Conservation (phyloP, 768 basidiomycete species). For the Agrocybe praecox region DNA sequence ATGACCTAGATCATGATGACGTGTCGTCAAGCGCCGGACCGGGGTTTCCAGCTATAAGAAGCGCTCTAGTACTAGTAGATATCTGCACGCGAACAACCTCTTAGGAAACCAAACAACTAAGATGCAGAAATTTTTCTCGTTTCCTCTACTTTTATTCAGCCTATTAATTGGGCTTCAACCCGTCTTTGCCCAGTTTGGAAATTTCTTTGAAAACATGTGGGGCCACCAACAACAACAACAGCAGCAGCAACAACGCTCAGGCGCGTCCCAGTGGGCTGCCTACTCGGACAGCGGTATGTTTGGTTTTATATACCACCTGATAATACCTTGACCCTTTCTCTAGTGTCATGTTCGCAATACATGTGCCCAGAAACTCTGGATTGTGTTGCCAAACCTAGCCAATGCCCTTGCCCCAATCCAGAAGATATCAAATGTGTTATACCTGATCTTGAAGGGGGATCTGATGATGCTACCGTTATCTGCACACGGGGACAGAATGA, state of each 20-base stretch:
- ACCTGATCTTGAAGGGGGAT: constrained; percentile 57
- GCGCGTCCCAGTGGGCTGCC: constrained; percentile 63
- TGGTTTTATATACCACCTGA: not conserved
- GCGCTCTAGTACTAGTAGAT: too few species aligned
- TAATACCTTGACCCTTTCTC: not conserved
- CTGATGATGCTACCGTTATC: constrained; percentile 58
- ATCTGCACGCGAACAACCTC: too few species aligned
- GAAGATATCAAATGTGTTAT: constrained; percentile 80
- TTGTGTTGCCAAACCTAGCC: constrained; percentile 61
- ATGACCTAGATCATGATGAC: too few species aligned
- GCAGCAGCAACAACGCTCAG: constrained; percentile 57
- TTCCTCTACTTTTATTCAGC: constrained; percentile 24
- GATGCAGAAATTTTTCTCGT: constrained; percentile 7
- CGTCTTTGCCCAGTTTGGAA: constrained; percentile 63
- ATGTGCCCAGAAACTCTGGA: constrained; percentile 75
- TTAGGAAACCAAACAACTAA: not conserved
- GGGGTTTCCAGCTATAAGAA: too few species aligned
- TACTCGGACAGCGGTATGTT: constrained; percentile 66
- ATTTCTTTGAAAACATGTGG: constrained; percentile 82
- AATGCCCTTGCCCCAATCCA: constrained; percentile 78
- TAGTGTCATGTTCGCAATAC: constrained; percentile 75
- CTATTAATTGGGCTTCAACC: constrained; percentile 31
- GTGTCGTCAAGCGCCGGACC: too few species aligned
- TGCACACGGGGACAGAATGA: constrained; percentile 70
- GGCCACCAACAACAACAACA: constrained; percentile 59